Evolutionary conservation across 106 monocot species (phyloP).

Genomic region (Iris macrosiphon): DNA sequence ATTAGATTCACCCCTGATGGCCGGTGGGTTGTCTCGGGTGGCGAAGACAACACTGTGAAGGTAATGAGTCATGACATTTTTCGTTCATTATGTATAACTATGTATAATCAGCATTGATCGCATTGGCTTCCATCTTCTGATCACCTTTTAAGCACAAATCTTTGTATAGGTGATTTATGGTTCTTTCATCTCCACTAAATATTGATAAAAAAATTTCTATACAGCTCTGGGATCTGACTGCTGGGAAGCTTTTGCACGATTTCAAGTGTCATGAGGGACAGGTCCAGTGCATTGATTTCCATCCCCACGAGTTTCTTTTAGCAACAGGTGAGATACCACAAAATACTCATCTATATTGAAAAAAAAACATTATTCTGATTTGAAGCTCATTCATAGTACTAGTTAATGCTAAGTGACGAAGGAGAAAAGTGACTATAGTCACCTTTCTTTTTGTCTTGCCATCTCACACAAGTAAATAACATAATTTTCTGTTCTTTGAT

Average conservation of each 20-base stretch:
- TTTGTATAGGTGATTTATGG: not conserved
- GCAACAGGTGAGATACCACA: conserved; percentile 86
- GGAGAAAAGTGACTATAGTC: no score
- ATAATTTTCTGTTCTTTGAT: no score
- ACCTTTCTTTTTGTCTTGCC: no score
- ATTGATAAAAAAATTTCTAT: not conserved
- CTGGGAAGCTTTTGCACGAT: conserved; percentile 93
- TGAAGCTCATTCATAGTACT: no score
- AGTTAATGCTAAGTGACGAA: no score
- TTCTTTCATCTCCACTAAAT: not conserved
- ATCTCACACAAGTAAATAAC: no score
- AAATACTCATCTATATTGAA: no score
- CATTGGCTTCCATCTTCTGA: not conserved
- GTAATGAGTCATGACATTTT: conserved; percentile 23
- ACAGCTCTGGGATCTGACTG: conserved; percentile 97
- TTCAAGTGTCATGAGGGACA: conserved; percentile 91
- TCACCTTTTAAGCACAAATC: not conserved
- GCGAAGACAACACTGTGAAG: conserved; percentile 85
- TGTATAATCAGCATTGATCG: not conserved
- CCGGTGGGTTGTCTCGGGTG: conserved; percentile 96
- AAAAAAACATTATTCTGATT: no score
- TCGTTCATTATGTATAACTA: not conserved
- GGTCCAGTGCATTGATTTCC: conserved; percentile 95
- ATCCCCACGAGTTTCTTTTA: conserved; percentile 96
- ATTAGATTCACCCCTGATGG: conserved; percentile 97